These are phyloP conservation scores for Cyanophora paradoxa DNA, from an alignment of 78 protist genomes.

Conservation along the genomic window DNA sequence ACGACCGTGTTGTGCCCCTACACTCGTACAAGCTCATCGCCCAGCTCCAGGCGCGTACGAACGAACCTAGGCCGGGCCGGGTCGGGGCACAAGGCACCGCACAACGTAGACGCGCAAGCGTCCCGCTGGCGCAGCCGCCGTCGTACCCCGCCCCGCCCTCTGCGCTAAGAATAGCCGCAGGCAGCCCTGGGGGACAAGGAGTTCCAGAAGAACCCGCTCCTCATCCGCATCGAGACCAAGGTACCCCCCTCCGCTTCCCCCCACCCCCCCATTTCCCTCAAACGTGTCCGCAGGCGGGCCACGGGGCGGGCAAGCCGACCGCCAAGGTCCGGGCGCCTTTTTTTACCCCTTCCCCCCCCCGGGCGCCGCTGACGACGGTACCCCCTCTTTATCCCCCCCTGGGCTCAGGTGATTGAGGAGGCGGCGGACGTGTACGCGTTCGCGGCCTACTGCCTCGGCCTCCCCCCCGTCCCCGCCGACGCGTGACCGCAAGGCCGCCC, in stretches of 20 bases:
- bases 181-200: too few species aligned
- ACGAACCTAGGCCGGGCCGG: not conserved
- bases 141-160: too few species aligned
- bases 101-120: too few species aligned
- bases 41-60: constrained; percentile 54
- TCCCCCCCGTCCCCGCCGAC: too few species aligned
- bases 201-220: constrained; percentile 52
- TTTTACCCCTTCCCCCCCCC: not conserved
- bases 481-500: too few species aligned
- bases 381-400: not conserved
- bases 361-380: not conserved
- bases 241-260: too few species aligned
- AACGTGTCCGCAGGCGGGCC: too few species aligned
- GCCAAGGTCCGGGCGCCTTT: constrained; percentile 17
- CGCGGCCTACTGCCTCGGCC: constrained; percentile 26
- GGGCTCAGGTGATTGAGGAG: too few species aligned
- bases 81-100: too few species aligned
- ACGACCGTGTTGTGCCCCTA: constrained; percentile 87
- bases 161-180: too few species aligned
- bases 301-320: constrained; percentile 43
- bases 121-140: too few species aligned
- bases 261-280: too few species aligned
- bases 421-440: constrained; percentile 33
- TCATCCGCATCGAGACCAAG: constrained; percentile 58
- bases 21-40: constrained; percentile 79